Conservation (phyloP, 352 stramenopile genomes). For the Phytophthora sojae region DNA sequence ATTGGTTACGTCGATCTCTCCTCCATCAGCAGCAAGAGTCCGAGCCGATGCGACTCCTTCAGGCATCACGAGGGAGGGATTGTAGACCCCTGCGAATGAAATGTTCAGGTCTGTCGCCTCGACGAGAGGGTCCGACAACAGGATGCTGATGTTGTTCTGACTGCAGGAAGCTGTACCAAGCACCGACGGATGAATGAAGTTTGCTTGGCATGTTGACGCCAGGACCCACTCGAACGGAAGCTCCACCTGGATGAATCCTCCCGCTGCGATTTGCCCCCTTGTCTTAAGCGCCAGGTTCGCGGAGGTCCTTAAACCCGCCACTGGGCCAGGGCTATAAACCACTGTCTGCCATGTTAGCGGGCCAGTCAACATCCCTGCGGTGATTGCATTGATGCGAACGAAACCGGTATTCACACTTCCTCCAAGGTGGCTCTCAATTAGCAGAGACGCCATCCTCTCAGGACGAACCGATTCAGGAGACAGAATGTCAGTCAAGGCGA, state of each 20-base stretch:
- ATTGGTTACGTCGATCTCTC: slow-evolving; percentile 51
- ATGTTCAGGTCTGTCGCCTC: slow-evolving; percentile 49
- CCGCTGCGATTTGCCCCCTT: slow-evolving; percentile 43
- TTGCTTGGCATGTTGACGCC: slow-evolving; percentile 34
- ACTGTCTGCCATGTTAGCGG: slow-evolving; percentile 55
- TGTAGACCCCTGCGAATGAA: slow-evolving; percentile 48
- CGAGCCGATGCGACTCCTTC: slow-evolving; percentile 24
- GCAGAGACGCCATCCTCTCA: slow-evolving; percentile 19
- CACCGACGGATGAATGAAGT: slow-evolving; percentile 49
- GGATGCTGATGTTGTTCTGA: slow-evolving; percentile 48
- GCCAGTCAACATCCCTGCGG: slow-evolving; percentile 44
- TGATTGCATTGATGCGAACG: slow-evolving; percentile 46
- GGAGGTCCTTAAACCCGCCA: slow-evolving; percentile 56
- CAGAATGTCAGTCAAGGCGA: slow-evolving; percentile 53
- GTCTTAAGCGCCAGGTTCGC: slow-evolving; percentile 51
- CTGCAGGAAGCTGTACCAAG: slow-evolving; percentile 32
- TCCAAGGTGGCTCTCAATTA: slow-evolving; percentile 56
- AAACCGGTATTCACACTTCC: slow-evolving; percentile 54
- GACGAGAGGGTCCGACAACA: slow-evolving; percentile 44
- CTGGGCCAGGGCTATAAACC: slow-evolving; percentile 52
- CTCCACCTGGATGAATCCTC: slow-evolving; percentile 45
- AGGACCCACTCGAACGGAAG: slow-evolving; percentile 61
- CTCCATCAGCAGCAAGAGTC: slow-evolving; percentile 50
- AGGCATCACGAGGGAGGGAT: slow-evolving; percentile 50
- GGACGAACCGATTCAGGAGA: slow-evolving; percentile 51